Conservation (phyloP, 768 basidiomycete genomes). For the Boletus patriciae region DNA sequence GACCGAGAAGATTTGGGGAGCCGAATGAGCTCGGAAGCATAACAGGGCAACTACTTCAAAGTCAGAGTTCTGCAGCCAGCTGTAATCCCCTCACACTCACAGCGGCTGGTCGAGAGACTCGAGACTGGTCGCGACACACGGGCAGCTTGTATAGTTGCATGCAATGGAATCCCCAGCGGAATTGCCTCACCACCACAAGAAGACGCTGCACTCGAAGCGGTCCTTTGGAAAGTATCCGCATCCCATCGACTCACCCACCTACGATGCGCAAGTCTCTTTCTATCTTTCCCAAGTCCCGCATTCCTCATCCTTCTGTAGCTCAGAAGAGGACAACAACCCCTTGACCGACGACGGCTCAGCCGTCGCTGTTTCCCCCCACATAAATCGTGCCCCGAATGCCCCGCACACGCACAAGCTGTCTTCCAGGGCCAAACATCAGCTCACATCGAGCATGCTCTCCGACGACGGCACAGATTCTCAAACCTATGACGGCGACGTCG, state of each 20-base stretch:
- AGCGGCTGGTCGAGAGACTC: too few relatives aligned
- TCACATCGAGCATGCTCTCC: conserved; percentile 54
- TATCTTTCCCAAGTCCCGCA: neutral
- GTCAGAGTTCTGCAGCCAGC: too few relatives aligned
- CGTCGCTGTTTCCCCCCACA: conserved; percentile 36
- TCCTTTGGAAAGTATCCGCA: conserved; percentile 71
- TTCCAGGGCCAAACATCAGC: conserved; percentile 46
- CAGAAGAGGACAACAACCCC: conserved; percentile 87
- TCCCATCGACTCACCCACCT: conserved; percentile 67
- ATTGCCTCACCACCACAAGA: conserved; percentile 34
- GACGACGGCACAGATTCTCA: conserved; percentile 82
- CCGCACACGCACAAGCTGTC: conserved; percentile 23
- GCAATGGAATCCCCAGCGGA: conserved; percentile 26
- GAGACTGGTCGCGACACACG: too few relatives aligned
- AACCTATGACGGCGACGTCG: conserved; percentile 89
- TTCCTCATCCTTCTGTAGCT: conserved; percentile 43
- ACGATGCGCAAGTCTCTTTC: conserved; percentile 58
- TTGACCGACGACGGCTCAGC: conserved; percentile 74
- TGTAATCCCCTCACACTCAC: too few relatives aligned
- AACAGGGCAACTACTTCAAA: too few relatives aligned
- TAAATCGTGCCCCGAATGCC: conserved; percentile 31
- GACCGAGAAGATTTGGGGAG: too few relatives aligned
- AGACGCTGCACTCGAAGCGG: conserved; percentile 47
- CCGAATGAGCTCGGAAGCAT: too few relatives aligned
- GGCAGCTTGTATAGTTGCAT: too few relatives aligned